phyloP scores from a whole-genome alignment of 805 yeast genomes.

The Brettanomyces custersianus region DNA sequence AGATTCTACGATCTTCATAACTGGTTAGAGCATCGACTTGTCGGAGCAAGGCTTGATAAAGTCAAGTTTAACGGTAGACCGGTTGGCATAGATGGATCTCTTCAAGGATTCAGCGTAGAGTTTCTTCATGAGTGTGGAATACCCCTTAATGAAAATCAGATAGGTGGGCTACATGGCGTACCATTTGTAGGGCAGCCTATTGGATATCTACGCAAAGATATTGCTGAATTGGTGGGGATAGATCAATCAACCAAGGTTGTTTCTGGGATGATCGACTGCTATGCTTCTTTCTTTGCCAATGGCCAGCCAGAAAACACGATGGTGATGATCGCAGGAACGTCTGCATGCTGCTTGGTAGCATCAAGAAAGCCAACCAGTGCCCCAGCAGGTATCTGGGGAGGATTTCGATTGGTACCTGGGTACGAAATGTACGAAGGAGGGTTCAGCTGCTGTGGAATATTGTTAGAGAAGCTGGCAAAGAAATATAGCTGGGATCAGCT shows the following conservation, averaged over 20 bases:
- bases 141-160: constrained; percentile 13
- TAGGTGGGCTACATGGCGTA: constrained; percentile 7
- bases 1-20: constrained; percentile 46
- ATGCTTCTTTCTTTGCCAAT: constrained; percentile 41
- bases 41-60: constrained; percentile 6
- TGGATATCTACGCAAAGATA: constrained; percentile 11
- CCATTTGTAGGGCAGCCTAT: constrained; percentile 26
- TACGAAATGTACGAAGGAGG: constrained; percentile 43
- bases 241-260: constrained; percentile 16
- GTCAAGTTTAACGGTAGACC: constrained; percentile 1
- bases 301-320: constrained; percentile 18
- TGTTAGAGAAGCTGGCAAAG: constrained; percentile 38
- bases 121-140: constrained; percentile 10
- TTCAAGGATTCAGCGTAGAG: constrained; percentile 37
- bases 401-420: constrained; percentile 31
- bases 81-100: constrained; percentile 47
- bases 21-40: constrained; percentile 26
- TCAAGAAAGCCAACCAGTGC: constrained; percentile 9
- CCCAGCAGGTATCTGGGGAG: constrained; percentile 52
- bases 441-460: constrained; percentile 48
- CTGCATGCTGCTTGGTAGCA: constrained; percentile 42
- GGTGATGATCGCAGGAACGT: constrained; percentile 53
- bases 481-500: constrained; percentile 24
- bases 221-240: constrained; percentile 1
- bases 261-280: constrained; percentile 53